Evolutionary conservation across 2,329 filamentous ascomycete genomes (phyloP).

Genomic region (Trichoderma polysporum): DNA sequence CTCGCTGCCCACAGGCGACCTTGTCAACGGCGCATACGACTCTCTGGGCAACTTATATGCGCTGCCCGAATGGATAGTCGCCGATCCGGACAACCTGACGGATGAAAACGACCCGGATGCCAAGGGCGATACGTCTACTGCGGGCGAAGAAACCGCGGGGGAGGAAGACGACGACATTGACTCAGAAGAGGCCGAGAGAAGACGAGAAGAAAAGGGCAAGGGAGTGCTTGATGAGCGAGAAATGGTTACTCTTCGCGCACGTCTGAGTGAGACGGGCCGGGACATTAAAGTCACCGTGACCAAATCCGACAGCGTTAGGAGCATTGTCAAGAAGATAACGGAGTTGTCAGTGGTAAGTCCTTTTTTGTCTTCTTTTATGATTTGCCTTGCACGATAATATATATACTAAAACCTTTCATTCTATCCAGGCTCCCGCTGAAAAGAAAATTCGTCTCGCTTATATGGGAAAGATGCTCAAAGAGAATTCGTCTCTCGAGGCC

Average conservation of each 20-base stretch:
- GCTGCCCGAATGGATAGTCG: constrained; percentile 66
- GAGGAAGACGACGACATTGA: constrained; percentile 38
- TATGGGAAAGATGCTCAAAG: constrained; percentile 75
- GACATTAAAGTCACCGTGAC: constrained; percentile 60
- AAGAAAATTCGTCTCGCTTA: constrained; percentile 72
- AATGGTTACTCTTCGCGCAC: constrained; percentile 56
- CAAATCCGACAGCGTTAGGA: constrained; percentile 63
- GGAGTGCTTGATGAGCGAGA: constrained; percentile 53
- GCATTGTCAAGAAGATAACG: constrained; percentile 61
- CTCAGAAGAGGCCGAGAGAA: constrained; percentile 38
- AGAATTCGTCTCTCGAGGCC: constrained; percentile 60
- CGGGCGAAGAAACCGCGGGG: constrained; percentile 39
- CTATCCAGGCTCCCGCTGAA: constrained; percentile 52
- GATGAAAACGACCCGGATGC: constrained; percentile 35
- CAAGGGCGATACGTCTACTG: constrained; percentile 37
- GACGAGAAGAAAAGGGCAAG: constrained; percentile 61
- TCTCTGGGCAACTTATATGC: constrained; percentile 67
- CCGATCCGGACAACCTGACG: constrained; percentile 60
- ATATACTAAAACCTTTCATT: neutral
- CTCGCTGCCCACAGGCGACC: constrained; percentile 69
- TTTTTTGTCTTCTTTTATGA: neutral
- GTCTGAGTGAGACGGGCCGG: constrained; percentile 65
- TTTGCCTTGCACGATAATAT: neutral
- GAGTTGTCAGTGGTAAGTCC: constrained; percentile 62
- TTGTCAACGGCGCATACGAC: constrained; percentile 72